Percentiles rank a stretch among this genome's conserved stretches.
Conservation (phyloP, 768 basidiomycete genomes). For the Podaxis sp. region DNA sequence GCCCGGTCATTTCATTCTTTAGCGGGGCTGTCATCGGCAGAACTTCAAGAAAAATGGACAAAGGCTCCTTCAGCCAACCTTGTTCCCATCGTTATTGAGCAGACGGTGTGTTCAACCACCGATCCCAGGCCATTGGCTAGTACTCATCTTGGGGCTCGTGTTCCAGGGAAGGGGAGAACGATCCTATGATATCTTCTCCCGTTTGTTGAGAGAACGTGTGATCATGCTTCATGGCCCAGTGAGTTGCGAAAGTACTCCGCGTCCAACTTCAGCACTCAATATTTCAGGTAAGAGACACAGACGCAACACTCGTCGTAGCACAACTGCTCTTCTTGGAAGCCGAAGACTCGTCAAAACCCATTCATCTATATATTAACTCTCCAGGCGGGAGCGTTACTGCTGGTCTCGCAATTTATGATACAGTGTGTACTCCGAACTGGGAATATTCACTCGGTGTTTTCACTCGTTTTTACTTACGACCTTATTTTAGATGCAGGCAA, state of each 20-base stretch:
- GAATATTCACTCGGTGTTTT: constrained; percentile 12
- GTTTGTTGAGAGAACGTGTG: constrained; percentile 87
- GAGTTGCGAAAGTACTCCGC: constrained; percentile 22
- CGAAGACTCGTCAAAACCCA: constrained; percentile 90
- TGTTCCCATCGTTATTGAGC: constrained; percentile 91
- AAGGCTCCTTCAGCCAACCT: constrained; percentile 52
- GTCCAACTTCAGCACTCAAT: constrained; percentile 9
- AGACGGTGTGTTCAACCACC: constrained; percentile 52
- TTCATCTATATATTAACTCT: constrained; percentile 95
- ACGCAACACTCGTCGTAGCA: constrained; percentile 84
- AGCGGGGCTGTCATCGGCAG: constrained; percentile 33
- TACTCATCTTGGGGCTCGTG: constrained; percentile 3
- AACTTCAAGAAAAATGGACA: constrained; percentile 30
- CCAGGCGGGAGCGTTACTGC: constrained; percentile 96
- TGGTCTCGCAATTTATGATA: constrained; percentile 96
- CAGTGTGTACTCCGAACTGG: constrained; percentile 46
- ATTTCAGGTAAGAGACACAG: constrained; percentile 79
- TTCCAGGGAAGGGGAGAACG: constrained; percentile 77
- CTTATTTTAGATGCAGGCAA: constrained; percentile 62
- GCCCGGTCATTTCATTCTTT: constrained; percentile 51
- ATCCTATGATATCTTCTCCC: constrained; percentile 95
- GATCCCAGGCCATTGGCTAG: not conserved
- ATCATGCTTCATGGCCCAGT: constrained; percentile 95
- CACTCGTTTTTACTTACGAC: constrained; percentile 6
- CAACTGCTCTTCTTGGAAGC: constrained; percentile 96